Base-by-base conservation (phyloP, 768 basidiomycete species). In the Tubosaeta sp. region DNA sequence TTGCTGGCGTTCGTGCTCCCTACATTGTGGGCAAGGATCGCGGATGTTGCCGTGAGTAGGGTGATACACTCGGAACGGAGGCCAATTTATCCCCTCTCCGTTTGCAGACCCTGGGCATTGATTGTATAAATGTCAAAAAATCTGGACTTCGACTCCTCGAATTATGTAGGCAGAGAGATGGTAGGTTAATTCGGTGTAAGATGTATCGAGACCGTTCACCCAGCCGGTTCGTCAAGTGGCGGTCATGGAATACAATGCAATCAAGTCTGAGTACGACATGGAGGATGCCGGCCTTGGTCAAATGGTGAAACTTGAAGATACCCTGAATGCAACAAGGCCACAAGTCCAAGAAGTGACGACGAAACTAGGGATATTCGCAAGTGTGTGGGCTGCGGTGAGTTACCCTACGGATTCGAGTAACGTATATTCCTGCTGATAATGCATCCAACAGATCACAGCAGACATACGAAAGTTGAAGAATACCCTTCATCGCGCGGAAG, bases 361-460 rank as follows among this genome's bases (percentile, higher is more conserved):
- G 25, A 62, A 56, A 19, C 52, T 62, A 3, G 57, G 60, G 3
- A 48, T 63, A 4, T 62, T 62, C 42, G 57, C 54, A 27, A 54
- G 32, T 3, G 60, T 63, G 3, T 62, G 60, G 57, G 56, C 60
- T 6, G 56, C 59, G 12, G 59, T 62, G 45, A 27, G 59, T 57
- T 46, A 1, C 33, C n/a, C 11, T 11, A 17, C 10, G 25, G 8
- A 16, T 13, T 9, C 34, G 16, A 8, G n/a, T 5, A 19, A 35
- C 12, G 10, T 6, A 8, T 16, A 16, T 8, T 14, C 34, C 16
- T 33, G 38, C 17, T 22, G 9, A 41, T 7, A 22, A 26, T 35
- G 17, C 13, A 29, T 25, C n/a, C n/a, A n/a, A n/a, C 43, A 62
- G 61, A 63, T 62, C 49, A 60, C 50, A 2, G 58, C 61, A 0